Conservation (phyloP, 2,329 filamentous ascomycete species). For the Blastomyces percursus region DNA sequence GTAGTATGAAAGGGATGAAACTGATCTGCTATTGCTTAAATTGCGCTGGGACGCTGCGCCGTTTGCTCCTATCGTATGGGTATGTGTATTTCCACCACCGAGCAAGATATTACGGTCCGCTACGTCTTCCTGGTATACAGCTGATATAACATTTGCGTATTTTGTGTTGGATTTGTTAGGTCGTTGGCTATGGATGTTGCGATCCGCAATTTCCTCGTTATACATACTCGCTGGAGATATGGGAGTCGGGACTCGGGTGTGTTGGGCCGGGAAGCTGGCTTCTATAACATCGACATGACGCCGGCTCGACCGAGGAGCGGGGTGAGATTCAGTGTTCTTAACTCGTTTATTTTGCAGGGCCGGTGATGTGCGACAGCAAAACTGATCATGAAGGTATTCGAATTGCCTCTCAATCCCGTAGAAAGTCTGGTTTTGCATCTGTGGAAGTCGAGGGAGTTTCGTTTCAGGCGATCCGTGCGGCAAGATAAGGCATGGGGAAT, state of each 20-base stretch:
- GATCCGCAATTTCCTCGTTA: slow-evolving; percentile 36
- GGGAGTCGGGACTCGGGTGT: slow-evolving; percentile 18
- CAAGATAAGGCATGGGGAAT: background rate
- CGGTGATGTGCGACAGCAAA: slow-evolving; percentile 20
- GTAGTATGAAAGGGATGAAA: background rate
- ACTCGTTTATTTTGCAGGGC: slow-evolving; percentile 20
- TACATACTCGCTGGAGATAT: slow-evolving; percentile 27
- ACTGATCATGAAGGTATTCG: slow-evolving; percentile 28
- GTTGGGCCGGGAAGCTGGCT: slow-evolving; percentile 28
- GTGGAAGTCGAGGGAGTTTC: slow-evolving; percentile 14
- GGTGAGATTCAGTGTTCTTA: slow-evolving; percentile 13
- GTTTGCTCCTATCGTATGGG: slow-evolving; percentile 16
- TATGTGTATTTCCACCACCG: slow-evolving; percentile 17
- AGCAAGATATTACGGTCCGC: slow-evolving; percentile 31
- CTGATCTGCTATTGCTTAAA: background rate
- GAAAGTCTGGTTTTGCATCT: slow-evolving; percentile 23
- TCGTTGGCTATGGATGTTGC: slow-evolving; percentile 25
- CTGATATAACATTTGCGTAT: slow-evolving; percentile 25
- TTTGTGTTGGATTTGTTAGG: slow-evolving; percentile 17
- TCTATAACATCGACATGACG: slow-evolving; percentile 34
- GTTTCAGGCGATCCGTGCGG: slow-evolving; percentile 4
- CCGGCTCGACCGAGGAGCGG: slow-evolving; percentile 14
- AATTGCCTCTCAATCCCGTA: slow-evolving; percentile 32
- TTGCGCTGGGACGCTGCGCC: slow-evolving; percentile 13
- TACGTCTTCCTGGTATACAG: slow-evolving; percentile 33